Percentiles rank a stretch among this genome's conserved stretches.
Conservation (phyloP, 768 basidiomycete species). For the Mrakia blollopis region DNA sequence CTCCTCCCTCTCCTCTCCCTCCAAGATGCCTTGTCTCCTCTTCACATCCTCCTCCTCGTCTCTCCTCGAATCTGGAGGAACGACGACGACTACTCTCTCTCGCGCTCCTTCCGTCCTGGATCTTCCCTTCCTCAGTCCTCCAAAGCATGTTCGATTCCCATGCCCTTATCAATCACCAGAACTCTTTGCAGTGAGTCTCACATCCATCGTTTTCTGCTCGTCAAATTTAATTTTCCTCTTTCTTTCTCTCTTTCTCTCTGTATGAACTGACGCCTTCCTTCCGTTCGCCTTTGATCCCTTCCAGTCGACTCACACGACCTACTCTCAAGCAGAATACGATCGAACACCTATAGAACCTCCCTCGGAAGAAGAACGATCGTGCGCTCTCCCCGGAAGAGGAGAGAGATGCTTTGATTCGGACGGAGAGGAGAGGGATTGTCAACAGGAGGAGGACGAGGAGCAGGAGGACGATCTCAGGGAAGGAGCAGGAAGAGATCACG, state of each 20-base stretch:
- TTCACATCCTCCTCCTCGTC: not conserved
- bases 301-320: conserved; percentile 47
- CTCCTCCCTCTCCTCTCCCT: not conserved
- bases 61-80: not conserved
- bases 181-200: conserved; percentile 5
- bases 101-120: not conserved
- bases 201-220: too few species aligned
- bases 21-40: conserved; percentile 3
- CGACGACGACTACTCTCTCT: not conserved
- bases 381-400: conserved; percentile 71
- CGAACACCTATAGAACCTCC: conserved; percentile 67
- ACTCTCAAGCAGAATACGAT: conserved; percentile 59
- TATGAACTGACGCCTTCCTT: not conserved
- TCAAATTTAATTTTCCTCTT: not conserved
- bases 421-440: not conserved
- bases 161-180: conserved; percentile 1
- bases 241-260: not conserved
- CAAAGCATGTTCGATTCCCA: conserved; percentile 3
- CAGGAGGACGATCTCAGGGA: too few species aligned
- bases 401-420: conserved; percentile 9
- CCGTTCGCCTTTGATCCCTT: conserved; percentile 43
- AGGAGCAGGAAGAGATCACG: not conserved
- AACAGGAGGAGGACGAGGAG: not conserved
- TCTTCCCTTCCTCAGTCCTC: conserved; percentile 4
- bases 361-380: conserved; percentile 52